These are phyloP conservation scores for Trichoderma afroharzianum DNA, from an alignment of 2,329 filamentous ascomycete species.

Conservation along the genomic window DNA sequence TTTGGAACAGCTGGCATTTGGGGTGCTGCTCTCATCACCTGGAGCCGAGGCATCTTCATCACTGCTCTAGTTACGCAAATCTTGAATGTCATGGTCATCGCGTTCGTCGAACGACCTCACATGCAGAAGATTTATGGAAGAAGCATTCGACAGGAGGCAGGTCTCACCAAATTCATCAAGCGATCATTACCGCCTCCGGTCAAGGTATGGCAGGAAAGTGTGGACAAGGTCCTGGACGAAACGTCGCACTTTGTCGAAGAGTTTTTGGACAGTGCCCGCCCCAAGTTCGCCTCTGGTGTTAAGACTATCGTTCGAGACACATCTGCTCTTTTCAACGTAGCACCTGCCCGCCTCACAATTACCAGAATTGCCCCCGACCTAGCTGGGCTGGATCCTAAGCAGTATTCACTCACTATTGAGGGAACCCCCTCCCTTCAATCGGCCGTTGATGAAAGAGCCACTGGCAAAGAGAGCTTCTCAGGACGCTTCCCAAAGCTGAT, in stretches of 20 bases:
- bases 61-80: constrained; percentile 83
- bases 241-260: constrained; percentile 89
- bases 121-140: constrained; percentile 97
- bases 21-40: constrained; percentile 91
- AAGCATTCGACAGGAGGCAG: constrained; percentile 79
- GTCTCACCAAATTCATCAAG: constrained; percentile 86
- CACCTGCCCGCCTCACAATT: constrained; percentile 81
- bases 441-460: constrained; percentile 55
- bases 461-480: constrained; percentile 68
- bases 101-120: constrained; percentile 90
- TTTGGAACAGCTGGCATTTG: constrained; percentile 93
- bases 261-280: constrained; percentile 77
- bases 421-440: constrained; percentile 55
- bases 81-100: constrained; percentile 80
- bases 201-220: constrained; percentile 76
- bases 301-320: constrained; percentile 86
- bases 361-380: constrained; percentile 75
- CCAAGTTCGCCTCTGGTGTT: constrained; percentile 81
- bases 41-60: constrained; percentile 81
- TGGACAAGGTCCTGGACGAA: constrained; percentile 83
- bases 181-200: constrained; percentile 80
- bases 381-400: constrained; percentile 71
- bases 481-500: constrained; percentile 66
- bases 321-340: constrained; percentile 81
- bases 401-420: constrained; percentile 74